Base-by-base conservation (phyloP, 441 rosid species). In the Aleurites moluccanus region DNA sequence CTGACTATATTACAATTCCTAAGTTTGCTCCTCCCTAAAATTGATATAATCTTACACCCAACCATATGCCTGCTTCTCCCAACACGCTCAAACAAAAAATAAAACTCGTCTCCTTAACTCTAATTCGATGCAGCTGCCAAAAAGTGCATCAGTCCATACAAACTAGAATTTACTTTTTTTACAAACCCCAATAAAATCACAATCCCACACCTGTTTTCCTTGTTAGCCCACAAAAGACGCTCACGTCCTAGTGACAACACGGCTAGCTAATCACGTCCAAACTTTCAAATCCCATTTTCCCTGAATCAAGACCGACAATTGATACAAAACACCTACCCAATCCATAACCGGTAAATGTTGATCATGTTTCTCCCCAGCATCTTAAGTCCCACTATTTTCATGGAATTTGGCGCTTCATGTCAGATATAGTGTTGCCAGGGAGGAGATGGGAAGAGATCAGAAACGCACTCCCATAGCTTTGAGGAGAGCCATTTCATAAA, bases 1-100 rank as follows among this genome's bases (percentile, higher is more conserved):
- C n/a, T n/a, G n/a, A n/a, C 23, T 74, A 74, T 74, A 55, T 74
- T 74, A 74, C 77, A 74, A 28, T 56, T 74, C 28, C 77, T 65
- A 53, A 25, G 27, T 18, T 6, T 53, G 9, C 57, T 27, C 64
- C 69, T 64, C 53, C 64, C 77, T 73, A 73, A 38, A 53, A 50
- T 15, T 50, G 61, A 20, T 64, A 35, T n/a, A 20, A 56, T 57
- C 65, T 14, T 57, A 70, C 55, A 70, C 52, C 60, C 45, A 14
- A 8, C 59, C 50, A 2, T 2, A 9, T 21, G 13, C 23, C 20
- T 4, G 61, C 10, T 33, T 21, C n/a, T n/a, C n/a, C n/a, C n/a
- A n/a, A n/a, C n/a, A n/a, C n/a, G n/a, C 55, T 25, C 60, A 6
- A 61, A 61, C 59, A 61, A 9, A 15, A n/a, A n/a, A n/a, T n/a